Evolutionary conservation across 495 filamentous ascomycete species (phyloP).

Genomic region (Recurvomyces mirabilis): DNA sequence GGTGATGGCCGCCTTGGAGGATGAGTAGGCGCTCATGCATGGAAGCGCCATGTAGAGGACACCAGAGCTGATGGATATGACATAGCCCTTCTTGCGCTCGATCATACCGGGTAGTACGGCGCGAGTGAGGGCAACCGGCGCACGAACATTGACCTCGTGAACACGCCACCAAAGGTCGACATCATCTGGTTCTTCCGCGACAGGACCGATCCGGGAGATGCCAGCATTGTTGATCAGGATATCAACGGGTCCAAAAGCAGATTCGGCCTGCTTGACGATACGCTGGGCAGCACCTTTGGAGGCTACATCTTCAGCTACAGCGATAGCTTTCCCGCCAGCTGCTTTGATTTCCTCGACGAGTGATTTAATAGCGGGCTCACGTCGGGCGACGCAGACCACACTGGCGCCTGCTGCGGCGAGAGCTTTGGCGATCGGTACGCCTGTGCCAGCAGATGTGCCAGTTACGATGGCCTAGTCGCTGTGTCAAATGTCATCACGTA

Average conservation of each 20-base stretch:
- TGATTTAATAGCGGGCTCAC: slow-evolving; percentile 9
- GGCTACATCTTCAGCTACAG: slow-evolving; percentile 8
- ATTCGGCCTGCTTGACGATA: slow-evolving; percentile 8
- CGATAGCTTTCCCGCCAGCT: slow-evolving; percentile 7
- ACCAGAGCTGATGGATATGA: slow-evolving; percentile 7
- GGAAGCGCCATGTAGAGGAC: slow-evolving; percentile 4
- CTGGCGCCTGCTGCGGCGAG: slow-evolving; percentile 25
- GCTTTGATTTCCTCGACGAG: slow-evolving; percentile 13
- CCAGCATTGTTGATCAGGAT: slow-evolving; percentile 16
- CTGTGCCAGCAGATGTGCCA: slow-evolving; percentile 28
- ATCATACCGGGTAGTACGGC: slow-evolving; percentile 15
- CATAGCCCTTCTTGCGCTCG: slow-evolving; percentile 7
- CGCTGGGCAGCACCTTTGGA: slow-evolving; percentile 4
- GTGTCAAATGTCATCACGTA: background rate
- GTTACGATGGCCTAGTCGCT: slow-evolving; percentile 24
- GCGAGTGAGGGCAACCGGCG: slow-evolving; percentile 10
- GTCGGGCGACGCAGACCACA: slow-evolving; percentile 23
- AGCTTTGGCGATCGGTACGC: slow-evolving; percentile 23
- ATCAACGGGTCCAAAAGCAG: slow-evolving; percentile 11
- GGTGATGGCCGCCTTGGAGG: slow-evolving; percentile 17
- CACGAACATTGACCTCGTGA: slow-evolving; percentile 17
- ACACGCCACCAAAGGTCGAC: slow-evolving; percentile 17
- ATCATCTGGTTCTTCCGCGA: slow-evolving; percentile 7
- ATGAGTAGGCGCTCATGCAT: slow-evolving; percentile 13
- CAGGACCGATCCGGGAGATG: slow-evolving; percentile 4